Base-by-base conservation (phyloP, 495 filamentous ascomycete genomes). In the Bryoglossum gracile region DNA sequence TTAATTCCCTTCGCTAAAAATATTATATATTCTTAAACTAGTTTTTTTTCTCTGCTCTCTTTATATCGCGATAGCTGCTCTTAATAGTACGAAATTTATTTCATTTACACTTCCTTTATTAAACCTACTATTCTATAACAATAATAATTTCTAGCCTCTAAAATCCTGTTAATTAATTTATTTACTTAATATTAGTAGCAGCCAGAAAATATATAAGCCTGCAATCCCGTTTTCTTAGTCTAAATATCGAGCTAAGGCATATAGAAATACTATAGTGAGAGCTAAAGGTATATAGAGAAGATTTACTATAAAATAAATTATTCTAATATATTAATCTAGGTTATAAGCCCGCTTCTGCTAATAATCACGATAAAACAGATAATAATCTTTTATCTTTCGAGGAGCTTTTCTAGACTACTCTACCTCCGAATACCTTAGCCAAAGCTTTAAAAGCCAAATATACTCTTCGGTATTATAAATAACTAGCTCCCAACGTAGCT, bases 61-160 rank as follows among this genome's bases (percentile, higher is more conserved):
- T 47, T 18, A 34, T 48, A 21, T 48, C 24, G 43, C 33, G 16
- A 53, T 53, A 38, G 52, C 52, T 50, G 22, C 47, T 19, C 46
- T 50, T 45, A n/a, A 50, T 41, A 46, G 34, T 23, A 40, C 34
- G 47, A 19, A 26, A 41, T 55, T 55, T 46, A 30, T 46, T 51
- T 25, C 1, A 51, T 55, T 51, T 46, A 16, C 19, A 46, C 35
- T 46, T 51, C 41, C 53, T 34, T 21, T 18, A 28, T 39, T 18
- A 19, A 8, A 39, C 26, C 26, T 13, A 30, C 26, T 37, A 37
- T 37, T 37, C 16, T 37, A 16, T 16, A 37, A 37, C 16, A 37
- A 14, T 5, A 37, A 37, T 37, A 37, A 6, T 37, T 16, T 37
- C 34, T 37, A 16, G 34, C 16, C 16, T 37, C 16, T 14, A 8